These are phyloP conservation scores for Xylaria sp. DNA, from an alignment of 2,329 filamentous ascomycete species.

Conservation along the genomic window DNA sequence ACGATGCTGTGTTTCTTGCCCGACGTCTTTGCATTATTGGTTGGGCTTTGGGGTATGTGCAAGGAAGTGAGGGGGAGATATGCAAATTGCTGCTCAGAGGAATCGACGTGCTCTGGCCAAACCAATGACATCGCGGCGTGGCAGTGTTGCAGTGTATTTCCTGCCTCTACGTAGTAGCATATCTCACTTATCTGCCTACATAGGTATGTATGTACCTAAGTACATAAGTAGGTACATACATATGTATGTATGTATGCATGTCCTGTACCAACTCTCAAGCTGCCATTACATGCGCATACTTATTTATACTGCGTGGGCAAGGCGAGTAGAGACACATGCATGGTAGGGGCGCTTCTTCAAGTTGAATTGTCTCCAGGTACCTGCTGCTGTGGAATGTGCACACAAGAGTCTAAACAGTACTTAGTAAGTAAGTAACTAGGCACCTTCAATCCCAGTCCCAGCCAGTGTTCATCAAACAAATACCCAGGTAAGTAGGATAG, in stretches of 20 bases:
- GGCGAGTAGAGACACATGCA: neutral
- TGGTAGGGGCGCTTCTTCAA: neutral
- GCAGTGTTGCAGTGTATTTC: neutral
- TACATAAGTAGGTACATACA: neutral
- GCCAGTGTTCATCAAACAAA: constrained; percentile 17
- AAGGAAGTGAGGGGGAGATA: neutral
- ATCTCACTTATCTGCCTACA: neutral
- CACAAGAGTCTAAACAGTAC: no score
- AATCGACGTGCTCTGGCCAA: neutral
- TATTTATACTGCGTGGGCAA: no score
- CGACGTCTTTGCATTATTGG: neutral
- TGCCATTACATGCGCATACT: no score
- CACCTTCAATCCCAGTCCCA: neutral
- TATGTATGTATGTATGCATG: no score
- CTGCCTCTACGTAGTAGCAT: neutral
- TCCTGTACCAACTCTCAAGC: no score
- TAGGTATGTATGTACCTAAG: neutral
- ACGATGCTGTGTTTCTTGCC: constrained; percentile 5
- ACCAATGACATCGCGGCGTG: no score
- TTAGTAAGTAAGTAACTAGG: no score
- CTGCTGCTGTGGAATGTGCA: neutral
- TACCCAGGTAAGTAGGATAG: neutral
- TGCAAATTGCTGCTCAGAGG: neutral
- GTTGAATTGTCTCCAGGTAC: neutral
- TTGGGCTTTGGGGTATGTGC: constrained; percentile 2